Evolutionary conservation across 345 rosid species (phyloP).

Genomic region (Fremontodendron californicum): DNA sequence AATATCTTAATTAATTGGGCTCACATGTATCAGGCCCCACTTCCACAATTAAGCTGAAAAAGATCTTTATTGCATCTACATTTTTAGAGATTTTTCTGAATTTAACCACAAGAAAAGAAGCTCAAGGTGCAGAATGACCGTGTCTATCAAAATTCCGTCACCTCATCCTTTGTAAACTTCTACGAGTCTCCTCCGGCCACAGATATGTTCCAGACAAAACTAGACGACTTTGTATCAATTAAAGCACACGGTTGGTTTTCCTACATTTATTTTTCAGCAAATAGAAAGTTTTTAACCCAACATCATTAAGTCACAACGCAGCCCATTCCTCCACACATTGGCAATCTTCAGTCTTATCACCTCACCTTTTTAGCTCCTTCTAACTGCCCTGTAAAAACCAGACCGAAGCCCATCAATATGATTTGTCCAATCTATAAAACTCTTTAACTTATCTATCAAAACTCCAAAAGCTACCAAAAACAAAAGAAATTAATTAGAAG

Average conservation of each 20-base stretch:
- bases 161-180: too few relatives aligned
- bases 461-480: neutral
- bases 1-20: neutral
- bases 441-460: neutral
- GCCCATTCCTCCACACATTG: neutral
- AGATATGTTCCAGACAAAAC: too few relatives aligned
- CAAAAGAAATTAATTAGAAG: neutral
- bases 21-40: neutral
- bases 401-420: neutral
- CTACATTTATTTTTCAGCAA: too few relatives aligned
- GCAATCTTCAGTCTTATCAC: neutral
- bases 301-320: too few relatives aligned
- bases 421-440: neutral
- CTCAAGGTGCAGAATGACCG: too few relatives aligned
- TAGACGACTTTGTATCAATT: neutral
- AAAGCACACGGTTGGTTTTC: neutral
- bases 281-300: too few relatives aligned
- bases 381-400: neutral
- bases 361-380: too few relatives aligned
- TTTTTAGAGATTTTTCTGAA: neutral
- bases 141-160: too few relatives aligned
- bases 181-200: too few relatives aligned
- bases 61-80: neutral
- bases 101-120: too few relatives aligned
- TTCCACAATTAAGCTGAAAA: neutral